A percentile compares a stretch with the other conserved stretches of the same genome.
Evolutionary conservation across 2,329 filamentous ascomycete genomes (phyloP).

Genomic region (Hyphodiscus sp.): DNA sequence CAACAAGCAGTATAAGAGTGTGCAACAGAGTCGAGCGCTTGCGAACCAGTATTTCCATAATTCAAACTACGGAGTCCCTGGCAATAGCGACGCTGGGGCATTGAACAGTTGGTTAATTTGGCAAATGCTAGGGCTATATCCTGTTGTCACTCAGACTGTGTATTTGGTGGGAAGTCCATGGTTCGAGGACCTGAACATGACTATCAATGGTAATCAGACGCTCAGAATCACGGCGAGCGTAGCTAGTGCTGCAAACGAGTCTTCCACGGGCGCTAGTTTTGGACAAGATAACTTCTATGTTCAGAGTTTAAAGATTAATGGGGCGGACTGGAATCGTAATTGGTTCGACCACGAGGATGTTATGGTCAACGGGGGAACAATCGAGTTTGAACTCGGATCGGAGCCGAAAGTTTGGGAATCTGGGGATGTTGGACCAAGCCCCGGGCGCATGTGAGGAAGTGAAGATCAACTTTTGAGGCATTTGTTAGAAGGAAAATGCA

Average conservation of each 20-base stretch:
- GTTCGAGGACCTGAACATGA: conserved; percentile 35
- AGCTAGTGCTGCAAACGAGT: too few species aligned
- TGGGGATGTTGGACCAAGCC: background rate
- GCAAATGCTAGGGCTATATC: conserved; percentile 46
- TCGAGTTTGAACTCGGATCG: conserved; percentile 15
- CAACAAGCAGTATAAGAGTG: conserved; percentile 54
- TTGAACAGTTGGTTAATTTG: conserved; percentile 45
- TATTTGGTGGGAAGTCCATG: conserved; percentile 46
- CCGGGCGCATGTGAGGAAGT: too few species aligned
- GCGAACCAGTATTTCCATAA: conserved; percentile 54
- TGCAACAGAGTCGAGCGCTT: conserved; percentile 50
- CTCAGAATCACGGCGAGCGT: too few species aligned
- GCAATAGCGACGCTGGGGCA: conserved; percentile 54
- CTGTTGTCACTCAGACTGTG: conserved; percentile 49
- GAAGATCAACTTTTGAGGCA: too few species aligned
- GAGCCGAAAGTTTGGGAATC: background rate
- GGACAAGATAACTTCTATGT: conserved; percentile 42
- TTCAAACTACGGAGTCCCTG: conserved; percentile 31
- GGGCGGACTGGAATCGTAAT: conserved; percentile 10
- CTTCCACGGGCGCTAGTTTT: conserved; percentile 28
- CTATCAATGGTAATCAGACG: conserved; percentile 14
- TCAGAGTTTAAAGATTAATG: conserved; percentile 15
- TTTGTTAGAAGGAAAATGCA: too few species aligned
- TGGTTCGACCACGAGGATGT: conserved; percentile 14
- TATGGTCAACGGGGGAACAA: conserved; percentile 16